Conservation (phyloP, 305 asterid genomes). For the Rubia peregrina region DNA sequence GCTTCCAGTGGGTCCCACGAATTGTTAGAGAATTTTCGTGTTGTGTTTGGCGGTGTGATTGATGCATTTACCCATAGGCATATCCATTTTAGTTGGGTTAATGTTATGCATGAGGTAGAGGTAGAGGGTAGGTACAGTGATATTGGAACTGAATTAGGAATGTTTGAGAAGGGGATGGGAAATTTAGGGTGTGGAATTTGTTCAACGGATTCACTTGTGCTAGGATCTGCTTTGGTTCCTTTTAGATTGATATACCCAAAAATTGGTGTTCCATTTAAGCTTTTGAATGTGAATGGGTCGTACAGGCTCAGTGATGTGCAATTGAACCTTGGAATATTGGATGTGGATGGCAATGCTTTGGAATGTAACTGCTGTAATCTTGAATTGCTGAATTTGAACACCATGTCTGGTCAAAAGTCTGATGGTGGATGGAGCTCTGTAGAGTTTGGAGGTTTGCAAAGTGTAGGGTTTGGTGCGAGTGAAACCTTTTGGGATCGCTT, state of each 20-base stretch:
- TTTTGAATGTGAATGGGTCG: constrained; percentile 27
- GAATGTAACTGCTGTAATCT: constrained; percentile 69
- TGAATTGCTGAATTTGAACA: constrained; percentile 46
- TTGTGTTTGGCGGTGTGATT: constrained; percentile 38
- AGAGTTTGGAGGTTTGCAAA: constrained; percentile 31
- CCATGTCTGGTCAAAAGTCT: constrained; percentile 24
- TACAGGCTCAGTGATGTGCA: constrained; percentile 35
- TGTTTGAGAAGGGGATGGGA: constrained; percentile 34
- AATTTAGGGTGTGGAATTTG: constrained; percentile 77
- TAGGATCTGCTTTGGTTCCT: constrained; percentile 74
- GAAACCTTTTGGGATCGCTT: constrained; percentile 26
- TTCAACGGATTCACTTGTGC: constrained; percentile 54
- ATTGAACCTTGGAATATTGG: constrained; percentile 59
- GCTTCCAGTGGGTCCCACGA: constrained; percentile 23
- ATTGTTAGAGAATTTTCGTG: constrained; percentile 26
- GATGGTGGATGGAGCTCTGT: constrained; percentile 23
- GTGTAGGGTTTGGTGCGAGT: constrained; percentile 24
- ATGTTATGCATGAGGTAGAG: constrained; percentile 31
- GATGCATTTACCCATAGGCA: constrained; percentile 44
- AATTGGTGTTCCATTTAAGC: constrained; percentile 41
- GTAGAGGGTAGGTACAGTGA: constrained; percentile 21
- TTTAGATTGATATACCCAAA: constrained; percentile 72
- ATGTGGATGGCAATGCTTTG: constrained; percentile 61
- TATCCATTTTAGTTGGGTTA: constrained; percentile 77
- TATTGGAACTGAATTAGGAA: constrained; percentile 17